A percentile compares a stretch with the other conserved stretches of the same genome.
phyloP scores from a whole-genome alignment of 2,329 filamentous ascomycete species.

The Trichophaea hybrida region DNA sequence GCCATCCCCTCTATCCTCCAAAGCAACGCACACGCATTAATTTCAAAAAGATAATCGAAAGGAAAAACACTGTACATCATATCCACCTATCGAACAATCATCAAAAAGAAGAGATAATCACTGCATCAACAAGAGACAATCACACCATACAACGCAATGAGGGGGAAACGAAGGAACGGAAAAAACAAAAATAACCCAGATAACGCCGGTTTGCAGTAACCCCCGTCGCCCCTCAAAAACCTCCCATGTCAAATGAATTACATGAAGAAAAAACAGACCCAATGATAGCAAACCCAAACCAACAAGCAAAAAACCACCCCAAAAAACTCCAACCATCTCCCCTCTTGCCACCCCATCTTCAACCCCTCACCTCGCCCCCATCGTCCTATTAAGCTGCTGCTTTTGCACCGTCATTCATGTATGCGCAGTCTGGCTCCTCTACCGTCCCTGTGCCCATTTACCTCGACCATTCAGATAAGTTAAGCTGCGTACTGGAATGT shows the following conservation, averaged over 20 bases:
- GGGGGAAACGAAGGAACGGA: no score
- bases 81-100: not conserved
- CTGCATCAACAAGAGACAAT: no score
- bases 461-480: not conserved
- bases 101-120: no score
- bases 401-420: no score
- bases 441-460: not conserved
- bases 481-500: not conserved
- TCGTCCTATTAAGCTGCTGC: no score
- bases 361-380: no score
- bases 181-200: no score
- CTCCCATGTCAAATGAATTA: not conserved
- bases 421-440: no score
- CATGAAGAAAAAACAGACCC: not conserved
- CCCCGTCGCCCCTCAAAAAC: not conserved
- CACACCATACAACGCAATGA: no score
- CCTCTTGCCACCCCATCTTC: not conserved
- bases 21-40: no score
- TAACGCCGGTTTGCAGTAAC: not conserved
- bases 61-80: not conserved
- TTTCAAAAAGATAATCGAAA: not conserved
- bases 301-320: not conserved
- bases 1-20: no score
- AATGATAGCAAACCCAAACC: not conserved
- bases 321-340: not conserved